Base-by-base conservation (phyloP, 2,329 filamentous ascomycete genomes). In the Cladosporium sp. region DNA sequence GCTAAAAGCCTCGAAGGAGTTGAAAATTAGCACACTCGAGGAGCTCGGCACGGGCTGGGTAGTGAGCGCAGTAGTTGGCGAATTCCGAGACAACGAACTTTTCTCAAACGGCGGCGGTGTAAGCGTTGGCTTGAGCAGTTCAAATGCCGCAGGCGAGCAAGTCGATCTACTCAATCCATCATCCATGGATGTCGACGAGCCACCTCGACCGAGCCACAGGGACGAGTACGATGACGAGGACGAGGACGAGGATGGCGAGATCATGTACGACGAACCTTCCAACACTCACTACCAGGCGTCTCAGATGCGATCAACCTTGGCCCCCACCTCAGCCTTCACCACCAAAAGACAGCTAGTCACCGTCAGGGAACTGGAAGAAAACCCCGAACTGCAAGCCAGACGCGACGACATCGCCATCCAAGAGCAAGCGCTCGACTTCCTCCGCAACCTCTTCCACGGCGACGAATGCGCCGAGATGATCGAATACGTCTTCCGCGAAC, bases 351-450 rank as follows among this genome's bases (percentile, higher is more conserved):
- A 65, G 34, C 60, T 66, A 2, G 56, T 62, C 11, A 57, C 56
- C 3, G 58, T 64, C 30, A 60, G 60, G 27, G 60, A 65, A 24
- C 56, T 61, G 12, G 88, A 93, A 63, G 72, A 84, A 40, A 85
- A 87, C 55, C 80, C 84, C 18, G 75, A 78, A 19, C 78, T 83
- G 24, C 84, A 84, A 63, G 82, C 85, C 15, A 80, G 85, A 47
- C 84, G 84, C 57, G 87, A 96, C 57, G 88, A 95, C 57, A 76
- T 91, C 32, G 84, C 85, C 2, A 87, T 96, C 22, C 92, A 97
- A 69, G 89, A 96, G 65, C 91, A 97, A 69, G 88, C 86, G 0
- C 80, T 97, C 15, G 86, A 95, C 60, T 86, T 97, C 59, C 82
- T 99, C 55, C 82, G 92, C 49, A 99, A 99, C 68, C 75, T 97